These are phyloP conservation scores for Starmerella roubikii DNA, from an alignment of 805 yeast genomes.

Conservation along the genomic window DNA sequence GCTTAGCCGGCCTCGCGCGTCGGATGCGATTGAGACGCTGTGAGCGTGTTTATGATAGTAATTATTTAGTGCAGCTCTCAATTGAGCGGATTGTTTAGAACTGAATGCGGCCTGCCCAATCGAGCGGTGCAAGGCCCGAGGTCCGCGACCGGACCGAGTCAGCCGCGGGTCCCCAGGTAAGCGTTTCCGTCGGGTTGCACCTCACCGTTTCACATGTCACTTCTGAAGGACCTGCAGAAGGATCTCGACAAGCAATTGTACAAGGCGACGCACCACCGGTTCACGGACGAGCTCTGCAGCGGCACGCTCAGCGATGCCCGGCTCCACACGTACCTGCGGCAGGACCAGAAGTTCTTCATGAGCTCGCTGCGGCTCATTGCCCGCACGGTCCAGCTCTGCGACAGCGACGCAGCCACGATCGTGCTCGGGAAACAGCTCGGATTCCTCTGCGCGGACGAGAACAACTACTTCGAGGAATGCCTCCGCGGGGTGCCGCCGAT, in stretches of 20 bases:
- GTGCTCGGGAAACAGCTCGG: constrained; percentile 12
- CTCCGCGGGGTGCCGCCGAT: not conserved
- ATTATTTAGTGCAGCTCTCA: no score
- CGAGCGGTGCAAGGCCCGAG: no score
- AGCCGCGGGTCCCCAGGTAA: not conserved
- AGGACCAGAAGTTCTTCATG: constrained; percentile 14
- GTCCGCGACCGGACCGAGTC: no score
- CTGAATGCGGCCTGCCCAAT: no score
- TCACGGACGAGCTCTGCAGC: constrained; percentile 8
- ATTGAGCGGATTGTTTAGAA: no score
- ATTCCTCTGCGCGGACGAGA: constrained; percentile 6
- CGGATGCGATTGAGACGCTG: no score
- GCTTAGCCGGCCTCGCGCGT: no score
- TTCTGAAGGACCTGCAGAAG: no score
- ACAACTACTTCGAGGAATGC: constrained; percentile 11
- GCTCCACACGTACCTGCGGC: constrained; percentile 7
- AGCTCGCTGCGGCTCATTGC: constrained; percentile 3
- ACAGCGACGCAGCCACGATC: constrained; percentile 2
- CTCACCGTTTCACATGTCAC: no score
- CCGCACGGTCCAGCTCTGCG: constrained; percentile 9
- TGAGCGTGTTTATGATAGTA: no score
- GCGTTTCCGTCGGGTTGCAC: not conserved
- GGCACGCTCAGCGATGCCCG: constrained; percentile 8
- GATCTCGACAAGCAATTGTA: not conserved
- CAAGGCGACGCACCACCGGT: constrained; percentile 5